These are phyloP conservation scores for Gloeostereum incarnatum DNA, from an alignment of 768 basidiomycete genomes.

Conservation along the genomic window DNA sequence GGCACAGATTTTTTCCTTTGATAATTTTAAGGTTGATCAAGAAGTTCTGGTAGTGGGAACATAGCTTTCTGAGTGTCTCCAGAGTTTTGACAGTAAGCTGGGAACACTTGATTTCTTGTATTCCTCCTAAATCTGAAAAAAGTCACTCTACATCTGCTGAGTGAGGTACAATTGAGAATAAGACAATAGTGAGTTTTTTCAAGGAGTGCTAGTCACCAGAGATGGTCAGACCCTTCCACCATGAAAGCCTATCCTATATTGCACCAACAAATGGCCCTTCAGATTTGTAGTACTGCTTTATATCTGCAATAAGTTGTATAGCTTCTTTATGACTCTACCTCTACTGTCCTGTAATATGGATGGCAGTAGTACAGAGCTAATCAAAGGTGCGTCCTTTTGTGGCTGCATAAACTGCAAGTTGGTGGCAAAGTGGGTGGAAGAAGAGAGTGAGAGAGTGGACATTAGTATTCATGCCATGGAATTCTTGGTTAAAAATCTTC, in stretches of 20 bases:
- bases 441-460: conserved; percentile 22
- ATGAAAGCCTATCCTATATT: conserved; percentile 9
- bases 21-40: neutral
- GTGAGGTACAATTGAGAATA: conserved; percentile 13
- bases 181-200: conserved; percentile 8
- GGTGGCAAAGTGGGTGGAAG: conserved; percentile 23
- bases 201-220: conserved; percentile 7
- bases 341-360: conserved; percentile 16
- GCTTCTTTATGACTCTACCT: conserved; percentile 13
- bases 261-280: conserved; percentile 15
- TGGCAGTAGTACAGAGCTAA: conserved; percentile 11
- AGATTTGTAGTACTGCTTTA: conserved; percentile 14
- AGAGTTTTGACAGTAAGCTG: conserved; percentile 7
- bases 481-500: conserved; percentile 15
- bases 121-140: conserved; percentile 13
- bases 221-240: conserved; percentile 17
- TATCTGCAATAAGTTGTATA: conserved; percentile 11
- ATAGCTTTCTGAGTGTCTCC: conserved; percentile 10
- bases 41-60: conserved; percentile 4
- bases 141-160: conserved; percentile 14
- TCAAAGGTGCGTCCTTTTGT: conserved; percentile 11
- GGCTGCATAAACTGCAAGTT: conserved; percentile 19
- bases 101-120: conserved; percentile 8
- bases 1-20: conserved; percentile 4
- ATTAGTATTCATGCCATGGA: conserved; percentile 22